Evolutionary conservation across 306 rosid genomes (phyloP), one percentile per base, ranked within the genome.

Genomic region (Trifolium dubium): DNA sequence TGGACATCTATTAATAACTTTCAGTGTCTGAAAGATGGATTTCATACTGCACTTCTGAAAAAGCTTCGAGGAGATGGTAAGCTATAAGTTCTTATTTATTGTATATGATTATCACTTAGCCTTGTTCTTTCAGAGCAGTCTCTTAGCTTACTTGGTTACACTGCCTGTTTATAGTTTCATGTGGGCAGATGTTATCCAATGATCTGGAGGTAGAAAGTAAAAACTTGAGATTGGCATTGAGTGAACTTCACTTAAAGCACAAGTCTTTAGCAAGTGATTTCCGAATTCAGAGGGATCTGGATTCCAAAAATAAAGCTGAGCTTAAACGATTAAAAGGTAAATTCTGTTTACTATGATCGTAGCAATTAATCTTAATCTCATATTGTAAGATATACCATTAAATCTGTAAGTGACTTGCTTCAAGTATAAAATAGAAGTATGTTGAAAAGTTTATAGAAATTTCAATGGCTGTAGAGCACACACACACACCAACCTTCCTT

Each of bases 41-140:
- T 90, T 76, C 86, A 58, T 65, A 63, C 86, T 69, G 73, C 77
- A 41, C 31, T 87, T 39, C 69, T 73, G 71, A 83, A 86, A 47
- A 84, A 87, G 71, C 84, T 89, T 80, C 86, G 81, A 29, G 88
- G 73, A 70, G 88, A 86, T 82, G 93, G 95, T 92, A 85, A 77
- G 92, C 67, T 39, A 70, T 6, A 32, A 50, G 51, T 55, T 23
- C 44, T 71, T 31, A 34, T 51, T 73, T 28, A 34, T 56, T 54
- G 51, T 62, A 10, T 44, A 63, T 49, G 64, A 81, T 69, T 71
- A 66, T 76, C 41, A 14, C 19, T 64, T 70, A 31, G 53, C 30
- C 12, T 75, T 75, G 5, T 54, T 77, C 67, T 29, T 77, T 74
- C 13, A 56, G 61, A 56, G 40, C 11, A 54, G 55, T 64, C 32